Base-by-base conservation (phyloP, 495 filamentous ascomycete genomes). In the Xylaria cubensis region DNA sequence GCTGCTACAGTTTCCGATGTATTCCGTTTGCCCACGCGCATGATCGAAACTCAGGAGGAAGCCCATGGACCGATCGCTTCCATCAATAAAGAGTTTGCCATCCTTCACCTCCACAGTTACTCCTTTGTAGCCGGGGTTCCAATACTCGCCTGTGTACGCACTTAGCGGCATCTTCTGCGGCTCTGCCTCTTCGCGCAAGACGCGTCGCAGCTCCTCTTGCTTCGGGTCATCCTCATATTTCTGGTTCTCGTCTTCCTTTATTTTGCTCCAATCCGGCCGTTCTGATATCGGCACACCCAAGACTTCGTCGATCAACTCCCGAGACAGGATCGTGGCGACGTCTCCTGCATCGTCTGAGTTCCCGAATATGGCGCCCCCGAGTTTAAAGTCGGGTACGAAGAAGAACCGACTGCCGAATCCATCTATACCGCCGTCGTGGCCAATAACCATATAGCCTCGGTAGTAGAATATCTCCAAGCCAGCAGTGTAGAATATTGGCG, bases 291-390 rank as follows among this genome's bases (percentile, higher is more conserved):
- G 73, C 10, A 81, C 71, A 0, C 67, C 76, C 24, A 86, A 58
- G 26, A 76, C 71, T n/a, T 79, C 77, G 69, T 86, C 82, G 13
- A 87, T 69, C 39, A 86, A 67, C 41, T 80, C 67, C 48, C 69
- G 76, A 10, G 78, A 71, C 7, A 86, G 70, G 9, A 70, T 74
- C 10, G 39, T 55, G 10, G 75, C 69, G 8, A 75, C 73, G 12
- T 12, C 21, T 34, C 72, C 66, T 10, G 72, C 76, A 9, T 59
- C 41, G 15, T 32, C 70, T 3, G 81, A 74, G 65, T 88, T 88
- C 6, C 79, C 83, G 75, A 88, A 82, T 24, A 84, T 77, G 0
- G 75, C 79, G n/a, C 81, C 77, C 0, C 85, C 86, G 39, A 82
- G 87, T 2, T 82, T 71, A 34, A 79, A 71, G 0, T 70, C 74